phyloP scores from a whole-genome alignment of 2,329 filamentous ascomycete species.

The Bipolaris bicolor region DNA sequence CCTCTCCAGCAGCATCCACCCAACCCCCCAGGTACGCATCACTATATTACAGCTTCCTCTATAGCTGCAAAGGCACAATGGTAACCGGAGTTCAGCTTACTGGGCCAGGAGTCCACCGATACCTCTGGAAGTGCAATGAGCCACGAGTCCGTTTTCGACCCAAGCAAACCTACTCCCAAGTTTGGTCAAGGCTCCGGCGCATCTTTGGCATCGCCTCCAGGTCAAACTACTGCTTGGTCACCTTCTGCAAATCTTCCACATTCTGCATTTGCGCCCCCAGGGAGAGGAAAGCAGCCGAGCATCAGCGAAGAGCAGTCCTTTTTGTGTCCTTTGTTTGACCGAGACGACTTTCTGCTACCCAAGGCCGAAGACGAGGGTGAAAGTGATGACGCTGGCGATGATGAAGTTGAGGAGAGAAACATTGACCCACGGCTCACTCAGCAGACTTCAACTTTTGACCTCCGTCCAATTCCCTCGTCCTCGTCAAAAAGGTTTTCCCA shows the following conservation, averaged over 20 bases:
- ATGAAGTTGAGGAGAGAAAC: slow-evolving; percentile 8
- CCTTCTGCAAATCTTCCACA: slow-evolving; percentile 4
- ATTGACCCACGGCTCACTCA: slow-evolving; percentile 23
- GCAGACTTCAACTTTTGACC: slow-evolving; percentile 9
- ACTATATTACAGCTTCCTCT: slow-evolving; percentile 5
- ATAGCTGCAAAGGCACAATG: slow-evolving; percentile 12
- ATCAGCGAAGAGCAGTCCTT: slow-evolving; percentile 12
- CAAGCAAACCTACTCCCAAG: slow-evolving; percentile 2
- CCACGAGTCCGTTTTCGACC: slow-evolving; percentile 18
- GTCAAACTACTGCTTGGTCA: slow-evolving; percentile 16
- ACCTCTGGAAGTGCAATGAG: slow-evolving; percentile 23
- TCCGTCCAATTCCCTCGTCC: background rate
- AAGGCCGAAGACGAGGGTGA: slow-evolving; percentile 22
- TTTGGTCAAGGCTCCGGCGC: slow-evolving; percentile 16
- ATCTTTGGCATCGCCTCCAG: slow-evolving; percentile 18
- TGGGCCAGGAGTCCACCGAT: slow-evolving; percentile 23
- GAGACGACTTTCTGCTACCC: slow-evolving; percentile 28
- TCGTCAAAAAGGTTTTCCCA: slow-evolving; percentile 18
- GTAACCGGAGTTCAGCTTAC: slow-evolving; percentile 27
- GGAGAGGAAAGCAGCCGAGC: slow-evolving; percentile 18
- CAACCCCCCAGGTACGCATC: slow-evolving; percentile 27
- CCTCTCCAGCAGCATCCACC: slow-evolving; percentile 11
- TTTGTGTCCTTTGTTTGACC: slow-evolving; percentile 26
- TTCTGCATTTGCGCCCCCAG: slow-evolving; percentile 9
- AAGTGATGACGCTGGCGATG: slow-evolving; percentile 4